Base-by-base conservation (phyloP, 192 early-diverging fungal genomes). In the Piromyces sp. region DNA sequence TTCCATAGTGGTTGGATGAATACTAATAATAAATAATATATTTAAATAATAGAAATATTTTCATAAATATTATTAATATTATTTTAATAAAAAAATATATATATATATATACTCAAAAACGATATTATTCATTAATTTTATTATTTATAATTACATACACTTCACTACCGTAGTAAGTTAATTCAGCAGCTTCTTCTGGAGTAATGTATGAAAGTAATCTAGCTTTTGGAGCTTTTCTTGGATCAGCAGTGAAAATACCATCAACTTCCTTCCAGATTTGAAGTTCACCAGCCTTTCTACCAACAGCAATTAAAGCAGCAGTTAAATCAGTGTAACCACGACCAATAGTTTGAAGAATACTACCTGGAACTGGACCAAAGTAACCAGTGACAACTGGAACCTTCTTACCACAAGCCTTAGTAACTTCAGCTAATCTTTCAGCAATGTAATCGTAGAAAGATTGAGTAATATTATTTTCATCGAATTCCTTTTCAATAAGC, bases 251-350 rank as follows among this genome's bases (percentile, higher is more conserved):
- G 84, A 97, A 99, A 83, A 99, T 99, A 79, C 97, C 97, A 82
- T 99, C 97, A 13, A 99, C 97, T 83, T 99, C 97, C 85, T 99
- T 99, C 96, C 96, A 99, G 17, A 99, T 94, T 85, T 99, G 97
- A 82, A 99, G 90, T 83, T 99, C 97, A 79, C 93, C 89, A 19
- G 97, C 97, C 79, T 89, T 85, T 11, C 96, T 83, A 14, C 92
- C 97, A 14, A 98, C 97, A 4, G 97, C 95, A 40, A 95, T 90
- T 79, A 99, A 88, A 2, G 97, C 97, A 28, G 97, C 96, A 28
- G 96, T 96, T 82, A 99, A 88, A 84, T 99, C 97, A 0, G 97
- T 99, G 88, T 99, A 99, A 19, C 97, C 97, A 68, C 97, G 95
- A 17, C 97, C 97, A 83, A 99, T 93, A 86, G 92, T 96, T 58